Evolutionary conservation across 768 basidiomycete genomes (phyloP).

Genomic region (Dentipellis sp.): DNA sequence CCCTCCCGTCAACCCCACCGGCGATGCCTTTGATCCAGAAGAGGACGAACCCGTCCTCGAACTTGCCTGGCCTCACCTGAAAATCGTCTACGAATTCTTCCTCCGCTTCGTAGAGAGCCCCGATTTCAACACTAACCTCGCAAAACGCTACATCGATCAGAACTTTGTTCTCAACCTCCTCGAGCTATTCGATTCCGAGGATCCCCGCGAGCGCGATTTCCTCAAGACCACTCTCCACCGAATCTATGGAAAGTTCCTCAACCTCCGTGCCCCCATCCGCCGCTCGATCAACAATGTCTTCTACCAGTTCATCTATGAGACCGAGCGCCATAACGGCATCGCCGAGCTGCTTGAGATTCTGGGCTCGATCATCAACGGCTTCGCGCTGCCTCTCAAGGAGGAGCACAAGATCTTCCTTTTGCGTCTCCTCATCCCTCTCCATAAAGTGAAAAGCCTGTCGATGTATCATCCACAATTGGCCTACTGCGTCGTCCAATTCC

Average conservation of each 20-base stretch:
- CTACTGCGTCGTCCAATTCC: slow-evolving; percentile 97
- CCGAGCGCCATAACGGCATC: slow-evolving; percentile 98
- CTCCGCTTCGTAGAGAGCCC: slow-evolving; percentile 95
- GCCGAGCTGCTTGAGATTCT: slow-evolving; percentile 97
- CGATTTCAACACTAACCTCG: slow-evolving; percentile 96
- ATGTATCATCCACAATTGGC: slow-evolving; percentile 99
- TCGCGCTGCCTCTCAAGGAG: slow-evolving; percentile 94
- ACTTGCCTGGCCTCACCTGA: slow-evolving; percentile 98
- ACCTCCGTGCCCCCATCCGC: slow-evolving; percentile 95
- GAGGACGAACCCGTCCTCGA: slow-evolving; percentile 99
- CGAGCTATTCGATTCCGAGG: slow-evolving; percentile 97
- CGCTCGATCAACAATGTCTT: slow-evolving; percentile 99
- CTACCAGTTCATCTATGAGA: slow-evolving; percentile 98
- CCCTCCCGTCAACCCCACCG: slow-evolving; percentile 96
- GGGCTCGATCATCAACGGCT: slow-evolving; percentile 99
- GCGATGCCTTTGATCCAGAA: slow-evolving; percentile 98
- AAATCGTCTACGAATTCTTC: slow-evolving; percentile 99
- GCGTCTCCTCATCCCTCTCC: slow-evolving; percentile 86
- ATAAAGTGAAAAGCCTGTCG: slow-evolving; percentile 97
- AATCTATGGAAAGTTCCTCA: slow-evolving; percentile 99
- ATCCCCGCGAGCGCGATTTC: slow-evolving; percentile 97
- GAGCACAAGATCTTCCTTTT: slow-evolving; percentile 98
- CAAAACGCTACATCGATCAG: slow-evolving; percentile 97
- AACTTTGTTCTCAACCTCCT: slow-evolving; percentile 91
- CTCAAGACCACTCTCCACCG: slow-evolving; percentile 98